Evolutionary conservation across 2,329 filamentous ascomycete species (phyloP).

Genomic region (Karstenula rhodostoma): DNA sequence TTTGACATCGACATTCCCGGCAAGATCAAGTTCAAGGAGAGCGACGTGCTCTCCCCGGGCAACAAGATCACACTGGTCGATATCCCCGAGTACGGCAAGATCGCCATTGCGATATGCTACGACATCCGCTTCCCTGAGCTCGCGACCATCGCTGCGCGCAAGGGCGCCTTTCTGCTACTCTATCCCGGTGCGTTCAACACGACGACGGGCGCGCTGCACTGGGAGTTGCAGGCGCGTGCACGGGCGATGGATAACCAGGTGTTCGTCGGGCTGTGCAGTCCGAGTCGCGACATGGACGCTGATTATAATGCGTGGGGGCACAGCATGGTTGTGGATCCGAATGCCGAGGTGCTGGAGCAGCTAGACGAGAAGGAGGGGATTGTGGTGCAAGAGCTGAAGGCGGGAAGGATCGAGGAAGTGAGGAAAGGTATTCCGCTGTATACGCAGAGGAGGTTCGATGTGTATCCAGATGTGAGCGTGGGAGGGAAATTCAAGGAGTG

Average conservation of each 20-base stretch:
- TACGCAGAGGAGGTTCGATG: constrained; percentile 88
- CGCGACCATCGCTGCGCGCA: constrained; percentile 84
- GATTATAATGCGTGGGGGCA: constrained; percentile 93
- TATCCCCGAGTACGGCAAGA: constrained; percentile 84
- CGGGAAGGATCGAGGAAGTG: constrained; percentile 51
- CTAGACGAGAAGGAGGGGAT: constrained; percentile 80
- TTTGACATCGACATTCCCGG: constrained; percentile 98
- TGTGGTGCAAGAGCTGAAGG: constrained; percentile 67
- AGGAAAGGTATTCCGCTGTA: constrained; percentile 81
- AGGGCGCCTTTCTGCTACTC: constrained; percentile 84
- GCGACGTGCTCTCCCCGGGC: constrained; percentile 85
- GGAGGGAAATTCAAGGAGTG: constrained; percentile 20
- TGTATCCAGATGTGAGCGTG: constrained; percentile 81
- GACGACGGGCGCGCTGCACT: constrained; percentile 91
- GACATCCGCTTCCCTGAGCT: constrained; percentile 96
- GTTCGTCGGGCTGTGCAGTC: constrained; percentile 92
- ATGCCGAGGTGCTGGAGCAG: constrained; percentile 81
- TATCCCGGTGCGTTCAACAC: constrained; percentile 98
- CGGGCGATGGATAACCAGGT: constrained; percentile 93
- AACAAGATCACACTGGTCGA: constrained; percentile 87
- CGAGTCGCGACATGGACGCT: constrained; percentile 79
- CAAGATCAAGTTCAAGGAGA: constrained; percentile 90
- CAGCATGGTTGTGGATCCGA: constrained; percentile 85
- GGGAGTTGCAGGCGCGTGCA: constrained; percentile 82
- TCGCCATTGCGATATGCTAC: constrained; percentile 95